Percentiles rank a stretch among this genome's conserved stretches.
Evolutionary conservation across 306 rosid species (phyloP).

Genomic region (Dryas alaskensis): DNA sequence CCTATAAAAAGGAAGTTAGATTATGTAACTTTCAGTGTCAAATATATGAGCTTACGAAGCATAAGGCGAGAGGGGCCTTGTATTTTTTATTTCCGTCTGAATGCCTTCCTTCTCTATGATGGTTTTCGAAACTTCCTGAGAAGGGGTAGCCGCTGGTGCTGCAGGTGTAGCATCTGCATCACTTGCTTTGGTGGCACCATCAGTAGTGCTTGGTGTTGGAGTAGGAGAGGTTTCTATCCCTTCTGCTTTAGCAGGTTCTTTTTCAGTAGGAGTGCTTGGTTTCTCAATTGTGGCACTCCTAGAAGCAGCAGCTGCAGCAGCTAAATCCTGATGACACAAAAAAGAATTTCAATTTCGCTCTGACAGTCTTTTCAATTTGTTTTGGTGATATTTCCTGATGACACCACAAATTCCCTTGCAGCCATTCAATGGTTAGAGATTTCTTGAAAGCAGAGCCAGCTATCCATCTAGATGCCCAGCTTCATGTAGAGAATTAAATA

Average conservation of each 20-base stretch:
- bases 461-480: constrained; percentile 5
- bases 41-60: constrained; percentile 1
- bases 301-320: constrained; percentile 20
- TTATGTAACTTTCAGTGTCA: not conserved
- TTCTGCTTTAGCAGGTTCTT: constrained; percentile 39
- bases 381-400: not conserved
- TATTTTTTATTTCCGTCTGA: constrained; percentile 10
- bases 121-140: constrained; percentile 10
- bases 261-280: constrained; percentile 34
- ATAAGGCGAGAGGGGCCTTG: constrained; percentile 20
- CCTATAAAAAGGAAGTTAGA: not conserved
- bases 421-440: not conserved
- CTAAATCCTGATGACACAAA: constrained; percentile 47
- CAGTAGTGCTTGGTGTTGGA: constrained; percentile 20
- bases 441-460: not conserved
- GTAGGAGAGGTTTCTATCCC: constrained; percentile 27
- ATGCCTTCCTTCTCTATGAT: constrained; percentile 4
- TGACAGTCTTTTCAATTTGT: constrained; percentile 7
- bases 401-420: not conserved
- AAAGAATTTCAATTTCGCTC: constrained; percentile 16
- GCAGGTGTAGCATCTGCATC: constrained; percentile 2
- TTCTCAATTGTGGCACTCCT: constrained; percentile 10
- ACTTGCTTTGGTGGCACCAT: constrained; percentile 8
- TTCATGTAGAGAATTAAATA: not conserved
- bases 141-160: constrained; percentile 17